A percentile compares a stretch with the other conserved stretches of the same genome.
These are phyloP conservation scores for Paecilomyces dactylethromorphus DNA, from an alignment of 2,329 filamentous ascomycete genomes.

Conservation along the genomic window DNA sequence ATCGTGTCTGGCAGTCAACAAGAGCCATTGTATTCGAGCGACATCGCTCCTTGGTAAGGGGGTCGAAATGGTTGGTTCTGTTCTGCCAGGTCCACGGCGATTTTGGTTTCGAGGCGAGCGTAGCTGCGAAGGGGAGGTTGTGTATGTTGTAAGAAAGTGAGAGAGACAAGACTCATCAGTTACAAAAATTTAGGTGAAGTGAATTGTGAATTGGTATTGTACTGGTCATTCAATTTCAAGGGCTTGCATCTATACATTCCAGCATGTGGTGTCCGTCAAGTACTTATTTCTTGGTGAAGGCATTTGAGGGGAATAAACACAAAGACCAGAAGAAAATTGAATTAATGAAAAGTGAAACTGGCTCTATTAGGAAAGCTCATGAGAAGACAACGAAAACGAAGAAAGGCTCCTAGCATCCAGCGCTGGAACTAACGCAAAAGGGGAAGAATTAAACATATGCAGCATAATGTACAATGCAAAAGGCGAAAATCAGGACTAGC, in stretches of 20 bases:
- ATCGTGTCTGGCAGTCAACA: no score
- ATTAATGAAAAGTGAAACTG: neutral
- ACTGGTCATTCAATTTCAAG: neutral
- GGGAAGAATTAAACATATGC: neutral
- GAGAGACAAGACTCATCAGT: no score
- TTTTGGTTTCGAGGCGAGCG: no score
- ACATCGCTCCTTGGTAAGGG: no score
- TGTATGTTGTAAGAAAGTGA: no score
- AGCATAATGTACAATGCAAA: neutral
- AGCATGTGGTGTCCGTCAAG: neutral
- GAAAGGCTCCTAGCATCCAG: neutral
- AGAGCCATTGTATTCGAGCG: no score
- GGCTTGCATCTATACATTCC: neutral
- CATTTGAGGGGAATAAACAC: neutral
- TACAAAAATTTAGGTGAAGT: neutral
- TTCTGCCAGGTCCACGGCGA: no score
- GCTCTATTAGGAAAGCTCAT: neutral
- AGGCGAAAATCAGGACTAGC: slow-evolving; percentile 3
- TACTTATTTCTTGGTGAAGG: neutral
- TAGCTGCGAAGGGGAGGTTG: no score
- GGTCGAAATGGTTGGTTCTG: no score
- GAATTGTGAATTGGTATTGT: neutral
- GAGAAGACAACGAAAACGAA: neutral
- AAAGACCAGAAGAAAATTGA: neutral
- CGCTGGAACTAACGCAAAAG: neutral